Conservation (phyloP, 1,284 basidiomycete species). For the Sporisorium reilianum region DNA sequence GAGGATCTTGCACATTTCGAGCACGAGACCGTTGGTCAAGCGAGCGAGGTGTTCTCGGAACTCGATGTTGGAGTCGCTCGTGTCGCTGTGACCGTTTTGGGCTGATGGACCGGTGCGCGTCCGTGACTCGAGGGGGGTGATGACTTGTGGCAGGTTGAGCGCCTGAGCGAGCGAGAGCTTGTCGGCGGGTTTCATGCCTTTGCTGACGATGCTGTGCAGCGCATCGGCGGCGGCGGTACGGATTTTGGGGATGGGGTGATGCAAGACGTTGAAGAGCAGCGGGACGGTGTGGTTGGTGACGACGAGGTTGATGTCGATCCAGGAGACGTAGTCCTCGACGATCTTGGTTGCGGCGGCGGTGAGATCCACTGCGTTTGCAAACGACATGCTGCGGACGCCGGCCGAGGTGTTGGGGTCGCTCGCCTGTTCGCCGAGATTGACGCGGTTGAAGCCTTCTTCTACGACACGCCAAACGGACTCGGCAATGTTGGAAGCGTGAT, state of each 20-base stretch:
- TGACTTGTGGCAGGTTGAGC: conserved; percentile 74
- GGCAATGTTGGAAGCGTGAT: conserved; percentile 84
- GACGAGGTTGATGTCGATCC: conserved; percentile 97
- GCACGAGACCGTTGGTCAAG: conserved; percentile 83
- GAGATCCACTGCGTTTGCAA: conserved; percentile 72
- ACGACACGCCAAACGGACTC: conserved; percentile 87
- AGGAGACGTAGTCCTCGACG: conserved; percentile 93
- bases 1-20: conserved; percentile 84
- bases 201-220: conserved; percentile 83
- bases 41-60: conserved; percentile 91
- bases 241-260: conserved; percentile 75
- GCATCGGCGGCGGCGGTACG: conserved; percentile 85
- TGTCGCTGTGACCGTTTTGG: conserved; percentile 71
- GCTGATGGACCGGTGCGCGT: conserved; percentile 49
- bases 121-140: conserved; percentile 55
- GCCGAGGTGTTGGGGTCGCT: conserved; percentile 16
- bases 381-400: conserved; percentile 73
- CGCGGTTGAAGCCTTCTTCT: conserved; percentile 74
- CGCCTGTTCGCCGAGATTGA: conserved; percentile 42
- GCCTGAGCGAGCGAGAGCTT: conserved; percentile 92
- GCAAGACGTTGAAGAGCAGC: conserved; percentile 85
- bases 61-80: conserved; percentile 77
- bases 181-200: conserved; percentile 92
- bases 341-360: conserved; percentile 84
- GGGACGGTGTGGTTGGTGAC: conserved; percentile 90